Conservation (phyloP, 495 filamentous ascomycete genomes). For the Cercophora samala region DNA sequence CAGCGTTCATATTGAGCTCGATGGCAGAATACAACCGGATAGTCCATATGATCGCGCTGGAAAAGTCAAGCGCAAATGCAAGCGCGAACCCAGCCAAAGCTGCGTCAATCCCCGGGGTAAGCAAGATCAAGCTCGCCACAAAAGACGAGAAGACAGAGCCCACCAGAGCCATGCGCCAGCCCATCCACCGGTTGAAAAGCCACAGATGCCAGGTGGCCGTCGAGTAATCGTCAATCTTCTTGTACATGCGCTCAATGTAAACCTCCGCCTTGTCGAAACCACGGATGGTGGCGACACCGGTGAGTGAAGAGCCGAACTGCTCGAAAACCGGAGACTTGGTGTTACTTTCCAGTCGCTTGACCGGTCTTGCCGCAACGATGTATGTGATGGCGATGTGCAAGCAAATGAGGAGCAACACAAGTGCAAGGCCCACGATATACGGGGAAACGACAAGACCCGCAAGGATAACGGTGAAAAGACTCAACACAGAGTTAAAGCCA, state of each 20-base stretch:
- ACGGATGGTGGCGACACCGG: constrained; percentile 71
- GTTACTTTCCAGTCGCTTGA: constrained; percentile 71
- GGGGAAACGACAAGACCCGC: constrained; percentile 63
- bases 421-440: constrained; percentile 56
- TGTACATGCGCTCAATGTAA: constrained; percentile 65
- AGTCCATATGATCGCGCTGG: constrained; percentile 53
- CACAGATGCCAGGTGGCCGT: constrained; percentile 63
- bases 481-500: constrained; percentile 48
- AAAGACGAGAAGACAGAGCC: constrained; percentile 67
- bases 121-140: constrained; percentile 62
- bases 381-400: constrained; percentile 57
- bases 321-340: constrained; percentile 76
- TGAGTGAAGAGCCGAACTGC: constrained; percentile 65
- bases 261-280: constrained; percentile 62
- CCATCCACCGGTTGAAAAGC: constrained; percentile 73
- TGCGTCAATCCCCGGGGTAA: constrained; percentile 62
- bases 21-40: constrained; percentile 60
- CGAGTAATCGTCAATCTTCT: constrained; percentile 61
- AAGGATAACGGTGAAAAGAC: constrained; percentile 56
- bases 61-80: constrained; percentile 55
- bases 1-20: constrained; percentile 81
- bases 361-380: constrained; percentile 66
- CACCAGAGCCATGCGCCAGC: constrained; percentile 64
- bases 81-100: constrained; percentile 78
- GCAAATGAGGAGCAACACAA: constrained; percentile 53